Evolutionary conservation across 176 grass and related monocot genomes (phyloP).

Genomic region (Oryza meyeriana): DNA sequence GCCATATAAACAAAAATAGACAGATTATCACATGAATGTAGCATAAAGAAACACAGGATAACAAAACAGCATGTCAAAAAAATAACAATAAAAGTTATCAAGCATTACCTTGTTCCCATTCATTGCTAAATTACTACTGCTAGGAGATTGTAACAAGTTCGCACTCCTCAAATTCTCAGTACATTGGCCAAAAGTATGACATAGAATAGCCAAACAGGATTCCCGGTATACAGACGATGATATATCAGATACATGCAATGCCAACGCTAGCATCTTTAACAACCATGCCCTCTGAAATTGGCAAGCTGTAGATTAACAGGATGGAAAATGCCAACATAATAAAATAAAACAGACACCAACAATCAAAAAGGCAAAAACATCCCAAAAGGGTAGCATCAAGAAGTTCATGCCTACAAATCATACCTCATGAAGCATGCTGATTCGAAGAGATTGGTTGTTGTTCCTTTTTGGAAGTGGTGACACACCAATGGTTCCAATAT

Average conservation of each 20-base stretch:
- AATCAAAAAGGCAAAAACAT: conserved; percentile 4
- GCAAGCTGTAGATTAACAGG: conserved; percentile 34
- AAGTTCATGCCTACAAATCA: not conserved
- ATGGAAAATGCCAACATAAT: conserved; percentile 18
- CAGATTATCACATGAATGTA: not conserved
- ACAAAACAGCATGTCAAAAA: not conserved
- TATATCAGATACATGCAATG: conserved; percentile 88
- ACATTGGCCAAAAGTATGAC: conserved; percentile 56
- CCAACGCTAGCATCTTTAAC: conserved; percentile 84
- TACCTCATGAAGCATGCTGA: conserved; percentile 96
- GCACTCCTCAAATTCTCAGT: conserved; percentile 30
- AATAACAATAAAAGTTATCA: not conserved
- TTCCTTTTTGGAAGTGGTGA: conserved; percentile 81
- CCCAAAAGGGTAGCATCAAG: not conserved
- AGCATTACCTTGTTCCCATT: conserved; percentile 56
- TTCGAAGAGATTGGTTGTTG: conserved; percentile 76
- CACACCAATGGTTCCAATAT: conserved; percentile 69
- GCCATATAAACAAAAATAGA: not conserved
- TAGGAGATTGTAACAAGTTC: conserved; percentile 35
- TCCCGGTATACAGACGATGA: conserved; percentile 67
- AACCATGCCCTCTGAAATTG: conserved; percentile 86
- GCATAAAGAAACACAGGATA: not conserved
- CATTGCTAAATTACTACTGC: conserved; percentile 30
- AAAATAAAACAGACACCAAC: conserved; percentile 8
- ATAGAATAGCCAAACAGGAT: conserved; percentile 76